Percentiles rank a stretch among this genome's conserved stretches.
Conservation (phyloP, 352 stramenopile species). For the Pythium aristosporum region DNA sequence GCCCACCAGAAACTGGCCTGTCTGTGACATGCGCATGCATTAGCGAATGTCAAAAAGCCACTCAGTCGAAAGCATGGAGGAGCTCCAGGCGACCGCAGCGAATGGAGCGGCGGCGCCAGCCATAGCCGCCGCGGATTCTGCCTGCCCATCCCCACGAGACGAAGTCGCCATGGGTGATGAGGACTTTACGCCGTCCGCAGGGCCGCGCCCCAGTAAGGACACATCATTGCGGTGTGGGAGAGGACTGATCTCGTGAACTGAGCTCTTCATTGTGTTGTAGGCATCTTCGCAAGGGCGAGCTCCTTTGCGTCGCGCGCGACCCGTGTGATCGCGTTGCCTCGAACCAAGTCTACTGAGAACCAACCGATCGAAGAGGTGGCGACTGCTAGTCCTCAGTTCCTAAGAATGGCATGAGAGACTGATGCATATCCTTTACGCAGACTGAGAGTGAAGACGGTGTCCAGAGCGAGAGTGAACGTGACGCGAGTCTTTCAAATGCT, state of each 20-base stretch:
- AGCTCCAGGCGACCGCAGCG: no score
- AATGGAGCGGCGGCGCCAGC: neutral
- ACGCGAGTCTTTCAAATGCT: slow-evolving; percentile 23
- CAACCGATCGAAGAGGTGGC: slow-evolving; percentile 10
- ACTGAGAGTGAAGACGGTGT: neutral
- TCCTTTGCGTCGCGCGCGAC: slow-evolving; percentile 18
- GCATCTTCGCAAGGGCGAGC: slow-evolving; percentile 21
- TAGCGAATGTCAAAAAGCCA: neutral
- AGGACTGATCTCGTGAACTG: no score
- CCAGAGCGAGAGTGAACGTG: slow-evolving; percentile 20
- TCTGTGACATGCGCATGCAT: slow-evolving; percentile 19
- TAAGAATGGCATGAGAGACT: neutral
- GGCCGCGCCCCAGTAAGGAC: slow-evolving; percentile 4
- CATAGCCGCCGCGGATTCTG: neutral
- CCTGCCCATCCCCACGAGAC: neutral
- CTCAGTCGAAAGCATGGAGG: neutral
- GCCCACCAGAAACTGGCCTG: slow-evolving; percentile 15
- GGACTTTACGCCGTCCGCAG: neutral
- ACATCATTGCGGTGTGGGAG: no score
- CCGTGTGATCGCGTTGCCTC: slow-evolving; percentile 15
- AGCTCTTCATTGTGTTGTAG: neutral
- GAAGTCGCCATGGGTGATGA: slow-evolving; percentile 3
- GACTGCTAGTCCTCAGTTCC: no score
- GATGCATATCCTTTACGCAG: neutral
- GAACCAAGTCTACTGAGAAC: slow-evolving; percentile 7